Evolutionary conservation across 345 rosid species (phyloP).

Genomic region (Abelmoschus esculentus): DNA sequence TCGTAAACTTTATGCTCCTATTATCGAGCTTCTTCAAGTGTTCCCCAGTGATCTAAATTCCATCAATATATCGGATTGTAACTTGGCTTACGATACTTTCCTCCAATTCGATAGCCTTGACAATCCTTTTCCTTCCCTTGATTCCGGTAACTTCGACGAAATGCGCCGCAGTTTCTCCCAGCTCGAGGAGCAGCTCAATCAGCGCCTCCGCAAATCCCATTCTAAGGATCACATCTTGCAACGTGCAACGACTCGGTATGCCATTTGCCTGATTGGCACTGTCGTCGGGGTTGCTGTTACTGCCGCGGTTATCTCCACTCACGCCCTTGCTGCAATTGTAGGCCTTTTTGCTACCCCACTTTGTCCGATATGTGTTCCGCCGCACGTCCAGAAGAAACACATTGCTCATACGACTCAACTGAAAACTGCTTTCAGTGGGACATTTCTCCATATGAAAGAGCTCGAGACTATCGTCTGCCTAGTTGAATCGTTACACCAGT

Average conservation of each 20-base stretch:
- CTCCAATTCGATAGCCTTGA: constrained; percentile 37
- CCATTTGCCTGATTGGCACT: constrained; percentile 48
- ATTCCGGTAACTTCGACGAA: constrained; percentile 35
- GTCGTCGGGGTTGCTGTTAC: constrained; percentile 31
- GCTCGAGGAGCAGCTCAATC: constrained; percentile 49
- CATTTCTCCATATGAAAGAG: constrained; percentile 42
- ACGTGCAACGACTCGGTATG: constrained; percentile 38
- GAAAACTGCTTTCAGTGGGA: constrained; percentile 49
- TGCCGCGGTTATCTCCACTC: constrained; percentile 42
- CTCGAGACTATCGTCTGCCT: constrained; percentile 57
- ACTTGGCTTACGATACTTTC: constrained; percentile 39
- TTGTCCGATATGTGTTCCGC: constrained; percentile 35
- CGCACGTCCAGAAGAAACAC: constrained; percentile 45
- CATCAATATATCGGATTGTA: constrained; percentile 36
- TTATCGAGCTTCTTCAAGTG: constrained; percentile 45
- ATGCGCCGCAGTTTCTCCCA: constrained; percentile 50
- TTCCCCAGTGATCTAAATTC: constrained; percentile 38
- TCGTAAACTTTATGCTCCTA: constrained; percentile 42
- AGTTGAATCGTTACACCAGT: constrained; percentile 38
- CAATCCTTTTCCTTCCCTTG: constrained; percentile 60
- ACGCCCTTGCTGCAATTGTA: constrained; percentile 41
- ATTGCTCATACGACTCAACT: constrained; percentile 48
- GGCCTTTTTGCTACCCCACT: constrained; percentile 41
- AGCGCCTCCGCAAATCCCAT: constrained; percentile 40
- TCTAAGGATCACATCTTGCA: constrained; percentile 43